A percentile compares a stretch with the other conserved stretches of the same genome.
phyloP scores from a whole-genome alignment of 192 early-diverging fungal genomes.

The Chytriomyces confervae region DNA sequence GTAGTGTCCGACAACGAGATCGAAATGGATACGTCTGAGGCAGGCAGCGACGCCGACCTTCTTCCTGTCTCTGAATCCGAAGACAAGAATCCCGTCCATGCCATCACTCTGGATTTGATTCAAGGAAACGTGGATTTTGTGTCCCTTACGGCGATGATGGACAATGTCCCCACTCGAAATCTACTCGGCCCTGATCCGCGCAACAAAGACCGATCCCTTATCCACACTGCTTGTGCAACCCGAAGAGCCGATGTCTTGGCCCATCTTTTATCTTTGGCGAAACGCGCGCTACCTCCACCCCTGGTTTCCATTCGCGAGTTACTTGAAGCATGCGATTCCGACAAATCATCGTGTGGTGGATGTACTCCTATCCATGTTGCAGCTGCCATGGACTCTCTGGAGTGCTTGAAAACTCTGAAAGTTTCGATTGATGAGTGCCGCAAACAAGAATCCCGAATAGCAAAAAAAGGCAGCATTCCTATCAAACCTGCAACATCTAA shows the following conservation, averaged over 20 bases:
- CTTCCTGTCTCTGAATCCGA: neutral
- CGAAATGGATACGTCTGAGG: neutral
- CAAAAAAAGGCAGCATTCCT: too few species aligned
- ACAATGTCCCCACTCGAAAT: neutral
- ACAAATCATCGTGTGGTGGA: neutral
- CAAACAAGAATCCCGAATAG: neutral
- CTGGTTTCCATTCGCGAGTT: neutral
- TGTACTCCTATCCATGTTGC: slow-evolving; percentile 6
- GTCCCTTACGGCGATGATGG: neutral
- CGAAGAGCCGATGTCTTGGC: neutral
- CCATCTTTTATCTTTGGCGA: neutral
- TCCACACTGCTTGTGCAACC: slow-evolving; percentile 15
- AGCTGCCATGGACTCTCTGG: neutral
- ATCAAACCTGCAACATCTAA: too few species aligned
- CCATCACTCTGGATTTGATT: neutral
- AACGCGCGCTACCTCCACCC: neutral
- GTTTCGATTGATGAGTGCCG: neutral
- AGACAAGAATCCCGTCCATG: neutral
- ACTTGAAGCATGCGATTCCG: neutral
- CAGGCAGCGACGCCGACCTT: neutral
- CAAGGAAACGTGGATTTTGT: neutral
- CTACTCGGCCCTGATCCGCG: neutral
- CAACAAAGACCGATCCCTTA: slow-evolving; percentile 4
- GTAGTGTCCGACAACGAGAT: neutral
- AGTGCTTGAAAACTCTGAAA: slow-evolving; percentile 9